phyloP scores from a whole-genome alignment of 78 protist genomes.

The Trichosphaerium sp. region DNA sequence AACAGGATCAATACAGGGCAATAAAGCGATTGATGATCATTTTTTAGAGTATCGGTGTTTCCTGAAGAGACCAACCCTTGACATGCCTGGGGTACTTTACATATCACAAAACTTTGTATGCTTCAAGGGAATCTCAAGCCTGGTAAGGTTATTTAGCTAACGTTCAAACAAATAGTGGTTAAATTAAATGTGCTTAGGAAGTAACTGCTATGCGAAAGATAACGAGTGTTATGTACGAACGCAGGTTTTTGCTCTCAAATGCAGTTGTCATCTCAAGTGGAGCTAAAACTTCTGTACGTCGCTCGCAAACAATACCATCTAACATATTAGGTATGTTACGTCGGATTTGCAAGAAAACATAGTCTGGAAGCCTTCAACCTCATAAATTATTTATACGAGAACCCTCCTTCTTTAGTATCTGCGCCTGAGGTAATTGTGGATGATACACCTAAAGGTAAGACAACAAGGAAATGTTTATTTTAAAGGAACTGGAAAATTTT shows the following conservation, averaged over 20 bases:
- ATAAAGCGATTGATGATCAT: too few relatives aligned
- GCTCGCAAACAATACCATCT: neutral
- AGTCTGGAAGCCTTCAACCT: conserved; percentile 27
- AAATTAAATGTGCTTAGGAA: conserved; percentile 5
- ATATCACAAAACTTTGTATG: conserved; percentile 18
- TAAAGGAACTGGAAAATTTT: too few relatives aligned
- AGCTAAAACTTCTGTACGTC: neutral
- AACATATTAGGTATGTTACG: neutral
- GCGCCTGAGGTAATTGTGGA: conserved; percentile 7
- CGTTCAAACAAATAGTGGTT: conserved; percentile 26
- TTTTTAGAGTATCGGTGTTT: conserved; percentile 35
- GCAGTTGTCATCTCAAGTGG: conserved; percentile 21
- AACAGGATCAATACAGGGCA: too few relatives aligned
- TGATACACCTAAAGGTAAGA: too few relatives aligned
- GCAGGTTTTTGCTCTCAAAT: conserved; percentile 18
- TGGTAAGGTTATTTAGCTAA: too few relatives aligned
- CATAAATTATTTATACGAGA: conserved; percentile 32
- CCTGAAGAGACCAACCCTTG: conserved; percentile 6
- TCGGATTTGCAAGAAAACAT: conserved; percentile 22
- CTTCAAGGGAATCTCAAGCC: too few relatives aligned
- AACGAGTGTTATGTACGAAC: conserved; percentile 20
- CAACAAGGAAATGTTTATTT: too few relatives aligned
- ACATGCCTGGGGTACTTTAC: conserved; percentile 16
- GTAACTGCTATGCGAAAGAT: conserved; percentile 25
- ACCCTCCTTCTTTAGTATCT: conserved; percentile 24